These are phyloP conservation scores for Carex cristatella DNA, from an alignment of 176 grass and related monocot species.

Conservation along the genomic window DNA sequence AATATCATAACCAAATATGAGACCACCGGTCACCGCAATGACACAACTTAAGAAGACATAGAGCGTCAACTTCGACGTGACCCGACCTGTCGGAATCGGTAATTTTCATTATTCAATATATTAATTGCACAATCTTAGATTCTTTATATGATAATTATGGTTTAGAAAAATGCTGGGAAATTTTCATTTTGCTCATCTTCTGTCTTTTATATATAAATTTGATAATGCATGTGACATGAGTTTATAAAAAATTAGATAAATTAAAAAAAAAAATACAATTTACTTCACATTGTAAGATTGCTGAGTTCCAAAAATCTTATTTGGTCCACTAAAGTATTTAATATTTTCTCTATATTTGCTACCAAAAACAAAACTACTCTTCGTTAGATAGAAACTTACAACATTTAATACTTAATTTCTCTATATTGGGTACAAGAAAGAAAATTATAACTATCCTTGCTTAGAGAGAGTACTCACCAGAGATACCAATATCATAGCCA, in stretches of 20 bases:
- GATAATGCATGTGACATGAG: neutral
- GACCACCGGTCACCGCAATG: too few relatives aligned
- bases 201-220: neutral
- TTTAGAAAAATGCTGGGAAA: neutral
- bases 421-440: neutral
- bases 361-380: too few relatives aligned
- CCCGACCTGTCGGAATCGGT: constrained; percentile 42
- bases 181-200: neutral
- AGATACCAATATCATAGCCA: constrained; percentile 93
- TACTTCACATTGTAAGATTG: neutral
- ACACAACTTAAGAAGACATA: too few relatives aligned
- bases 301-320: neutral
- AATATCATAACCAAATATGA: too few relatives aligned
- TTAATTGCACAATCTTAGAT: neutral
- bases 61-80: too few relatives aligned
- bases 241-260: neutral
- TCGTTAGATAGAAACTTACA: too few relatives aligned
- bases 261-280: neutral
- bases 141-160: neutral
- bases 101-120: neutral
- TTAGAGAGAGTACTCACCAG: constrained; percentile 33
- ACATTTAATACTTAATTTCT: too few relatives aligned
- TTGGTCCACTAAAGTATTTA: neutral
- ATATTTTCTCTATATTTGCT: neutral
- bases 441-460: neutral